Conservation (phyloP, 2,329 filamentous ascomycete species). For the Didymella glomerata region DNA sequence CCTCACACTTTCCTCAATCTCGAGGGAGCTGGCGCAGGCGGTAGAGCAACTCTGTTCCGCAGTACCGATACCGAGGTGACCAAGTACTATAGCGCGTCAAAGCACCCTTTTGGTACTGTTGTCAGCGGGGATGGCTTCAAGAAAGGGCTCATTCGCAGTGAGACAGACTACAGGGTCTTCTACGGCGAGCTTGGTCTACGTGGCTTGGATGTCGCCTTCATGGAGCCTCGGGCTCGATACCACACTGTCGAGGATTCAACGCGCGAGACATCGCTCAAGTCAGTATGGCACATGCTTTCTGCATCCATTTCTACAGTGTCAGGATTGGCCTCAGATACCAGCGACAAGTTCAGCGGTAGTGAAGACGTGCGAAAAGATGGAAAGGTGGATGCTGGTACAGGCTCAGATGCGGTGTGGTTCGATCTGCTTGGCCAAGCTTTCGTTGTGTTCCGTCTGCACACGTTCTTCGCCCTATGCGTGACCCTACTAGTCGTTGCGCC, state of each 20-base stretch:
- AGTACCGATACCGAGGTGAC: conserved; percentile 88
- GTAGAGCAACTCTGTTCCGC: conserved; percentile 85
- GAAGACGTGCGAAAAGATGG: conserved; percentile 64
- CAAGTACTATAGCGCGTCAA: conserved; percentile 73
- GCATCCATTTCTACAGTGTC: conserved; percentile 78
- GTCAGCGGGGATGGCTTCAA: conserved; percentile 86
- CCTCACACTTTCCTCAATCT: conserved; percentile 92
- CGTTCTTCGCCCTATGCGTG: conserved; percentile 87
- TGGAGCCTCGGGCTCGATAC: conserved; percentile 83
- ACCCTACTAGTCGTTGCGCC: conserved; percentile 83
- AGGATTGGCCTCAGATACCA: conserved; percentile 73
- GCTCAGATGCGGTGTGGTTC: conserved; percentile 85
- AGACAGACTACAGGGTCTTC: conserved; percentile 90
- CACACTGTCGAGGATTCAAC: conserved; percentile 91
- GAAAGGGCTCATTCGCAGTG: conserved; percentile 77
- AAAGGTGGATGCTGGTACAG: conserved; percentile 71
- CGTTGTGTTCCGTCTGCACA: conserved; percentile 79
- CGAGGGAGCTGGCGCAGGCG: conserved; percentile 92
- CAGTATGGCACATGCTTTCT: conserved; percentile 95
- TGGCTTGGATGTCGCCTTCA: conserved; percentile 92
- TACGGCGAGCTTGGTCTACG: conserved; percentile 79
- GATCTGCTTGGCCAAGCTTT: conserved; percentile 85
- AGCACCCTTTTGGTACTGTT: conserved; percentile 84
- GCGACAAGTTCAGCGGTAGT: conserved; percentile 71
- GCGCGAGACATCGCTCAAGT: conserved; percentile 74